Evolutionary conservation across 306 rosid species (phyloP).

Genomic region (Vigna hirtella): DNA sequence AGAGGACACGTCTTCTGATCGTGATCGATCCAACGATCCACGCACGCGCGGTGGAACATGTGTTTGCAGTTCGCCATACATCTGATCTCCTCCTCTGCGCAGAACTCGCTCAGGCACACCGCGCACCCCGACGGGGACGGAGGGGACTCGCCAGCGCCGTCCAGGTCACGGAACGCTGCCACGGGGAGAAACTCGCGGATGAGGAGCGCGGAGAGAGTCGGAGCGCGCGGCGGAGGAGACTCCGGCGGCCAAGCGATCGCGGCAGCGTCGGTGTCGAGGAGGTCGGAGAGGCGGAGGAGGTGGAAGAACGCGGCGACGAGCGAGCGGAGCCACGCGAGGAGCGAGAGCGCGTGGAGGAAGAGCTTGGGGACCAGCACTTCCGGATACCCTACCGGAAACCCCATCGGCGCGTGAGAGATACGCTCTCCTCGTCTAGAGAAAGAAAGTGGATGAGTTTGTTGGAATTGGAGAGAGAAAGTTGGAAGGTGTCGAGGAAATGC

Average conservation of each 20-base stretch:
- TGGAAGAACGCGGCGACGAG: constrained; percentile 63
- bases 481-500: neutral
- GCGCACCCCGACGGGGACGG: constrained; percentile 53
- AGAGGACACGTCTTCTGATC: constrained; percentile 92
- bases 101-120: constrained; percentile 78
- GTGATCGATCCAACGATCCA: constrained; percentile 97
- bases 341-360: constrained; percentile 66
- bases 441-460: neutral
- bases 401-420: constrained; percentile 53
- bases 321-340: constrained; percentile 66
- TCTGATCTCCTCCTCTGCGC: constrained; percentile 75
- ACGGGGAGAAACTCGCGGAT: constrained; percentile 80
- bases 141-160: neutral
- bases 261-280: constrained; percentile 59
- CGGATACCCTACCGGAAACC: constrained; percentile 81
- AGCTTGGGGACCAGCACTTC: constrained; percentile 71
- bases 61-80: constrained; percentile 80
- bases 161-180: constrained; percentile 51
- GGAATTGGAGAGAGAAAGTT: neutral
- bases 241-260: constrained; percentile 32
- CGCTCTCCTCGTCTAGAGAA: neutral
- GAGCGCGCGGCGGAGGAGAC: neutral
- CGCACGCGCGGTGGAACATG: constrained; percentile 81
- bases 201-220: constrained; percentile 63
- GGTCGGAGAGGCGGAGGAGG: constrained; percentile 73